Base-by-base conservation (phyloP, 73 alveolate genomes). In the Durusdinium trenchii region DNA sequence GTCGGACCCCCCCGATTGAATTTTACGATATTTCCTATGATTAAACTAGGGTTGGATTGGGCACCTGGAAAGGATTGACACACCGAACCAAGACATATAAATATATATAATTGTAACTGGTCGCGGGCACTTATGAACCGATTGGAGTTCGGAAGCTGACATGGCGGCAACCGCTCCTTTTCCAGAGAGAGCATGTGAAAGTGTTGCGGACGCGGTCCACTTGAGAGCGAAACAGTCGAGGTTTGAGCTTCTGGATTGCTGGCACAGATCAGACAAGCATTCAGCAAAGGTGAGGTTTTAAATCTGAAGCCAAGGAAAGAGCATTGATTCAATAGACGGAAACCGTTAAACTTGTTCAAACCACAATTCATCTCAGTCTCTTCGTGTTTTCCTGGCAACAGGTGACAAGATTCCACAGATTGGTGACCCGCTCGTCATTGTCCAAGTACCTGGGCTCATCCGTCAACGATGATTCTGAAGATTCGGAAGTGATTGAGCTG, bases 221-320 rank as follows among this genome's bases (percentile, higher is more conserved):
- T n/a, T n/a, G n/a, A n/a, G n/a, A n/a, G n/a, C n/a, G n/a, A 6
- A 7, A 4, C 75, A 42, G 48, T 38, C 48, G 67, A 87, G 95
- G 95, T 87, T 87, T 71, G 95, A 87, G 84, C 95, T 87, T 30
- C 95, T 87, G 6, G 60, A 69, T 43, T 87, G 95, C 95, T 87
- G 95, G 95, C 76, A 61, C 64, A 69, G 95, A 60, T 60, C 85
- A 26, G 95, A 69, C 50, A 87, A 87, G 95, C 95, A 87, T 45
- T 87, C 95, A 0, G 95, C 95, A 46, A 87, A 87, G 95, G 95
- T n/a, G 42, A n/a, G 94, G 54, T 14, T 32, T 5, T 69, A 51
- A 43, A 9, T 36, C 43, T 71, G 83, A 38, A 43, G 14, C 43
- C 75, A 47, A 43, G 46, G 52, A 47, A 30, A n/a, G 43, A 40